A percentile compares a stretch with the other conserved stretches of the same genome.
Conservation (phyloP, 768 basidiomycete genomes). For the Tricholomella constricta region DNA sequence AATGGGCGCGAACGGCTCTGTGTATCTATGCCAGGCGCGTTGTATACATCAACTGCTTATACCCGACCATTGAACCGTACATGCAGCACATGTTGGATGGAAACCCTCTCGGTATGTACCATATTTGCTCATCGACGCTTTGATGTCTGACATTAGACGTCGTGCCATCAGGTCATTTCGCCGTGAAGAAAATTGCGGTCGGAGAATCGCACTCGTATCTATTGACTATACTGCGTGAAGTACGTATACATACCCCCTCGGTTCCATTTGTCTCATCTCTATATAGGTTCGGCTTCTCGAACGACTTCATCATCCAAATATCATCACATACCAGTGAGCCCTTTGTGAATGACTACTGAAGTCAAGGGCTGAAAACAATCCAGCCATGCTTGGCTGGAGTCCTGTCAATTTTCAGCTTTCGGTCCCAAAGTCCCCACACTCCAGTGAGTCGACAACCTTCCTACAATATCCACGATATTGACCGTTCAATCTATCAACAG, state of each 20-base stretch:
- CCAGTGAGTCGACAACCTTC: slow-evolving; percentile 50
- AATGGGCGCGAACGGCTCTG: slow-evolving; percentile 94
- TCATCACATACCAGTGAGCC: slow-evolving; percentile 83
- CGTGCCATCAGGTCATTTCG: slow-evolving; percentile 66
- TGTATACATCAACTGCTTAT: not conserved
- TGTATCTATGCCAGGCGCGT: slow-evolving; percentile 83
- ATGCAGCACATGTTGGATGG: slow-evolving; percentile 57
- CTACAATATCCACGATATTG: not conserved
- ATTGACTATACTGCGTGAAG: slow-evolving; percentile 79
- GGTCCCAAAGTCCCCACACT: slow-evolving; percentile 87
- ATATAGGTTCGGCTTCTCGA: slow-evolving; percentile 80
- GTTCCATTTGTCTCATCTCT: not conserved
- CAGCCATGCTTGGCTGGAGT: slow-evolving; percentile 89
- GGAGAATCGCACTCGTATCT: slow-evolving; percentile 89
- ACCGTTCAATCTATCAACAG: slow-evolving; percentile 35
- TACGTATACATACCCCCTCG: slow-evolving; percentile 21
- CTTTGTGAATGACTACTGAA: not conserved
- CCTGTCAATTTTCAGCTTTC: slow-evolving; percentile 82
- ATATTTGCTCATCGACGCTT: slow-evolving; percentile 2
- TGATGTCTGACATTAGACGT: not conserved
- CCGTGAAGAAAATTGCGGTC: slow-evolving; percentile 96
- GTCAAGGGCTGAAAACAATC: not conserved
- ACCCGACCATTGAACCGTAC: not conserved
- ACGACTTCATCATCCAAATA: slow-evolving; percentile 86
- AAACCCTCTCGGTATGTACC: slow-evolving; percentile 68